Base-by-base conservation (phyloP, 331 rosid genomes). In the Pyrus hybrid region DNA sequence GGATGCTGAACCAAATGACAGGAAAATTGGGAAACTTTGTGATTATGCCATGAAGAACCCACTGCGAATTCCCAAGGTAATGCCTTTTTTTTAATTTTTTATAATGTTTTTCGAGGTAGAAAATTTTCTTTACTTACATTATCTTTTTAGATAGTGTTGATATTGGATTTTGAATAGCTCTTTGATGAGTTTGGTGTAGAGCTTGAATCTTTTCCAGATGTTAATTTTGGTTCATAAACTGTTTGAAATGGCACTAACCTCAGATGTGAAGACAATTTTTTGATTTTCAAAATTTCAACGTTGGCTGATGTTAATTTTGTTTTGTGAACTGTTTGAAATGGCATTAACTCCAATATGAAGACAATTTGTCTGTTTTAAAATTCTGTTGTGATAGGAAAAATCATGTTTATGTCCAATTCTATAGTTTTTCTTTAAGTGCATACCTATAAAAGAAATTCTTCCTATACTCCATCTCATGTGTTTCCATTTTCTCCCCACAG, bases 21-120 rank as follows among this genome's bases (percentile, higher is more conserved):
- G 98, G 63, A 91, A 91, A 83, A 87, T 93, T 73, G 91, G 84
- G 63, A 93, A 93, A 81, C 91, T 93, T 53, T 88, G 98, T 45
- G 98, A 88, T 43, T 93, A 93, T 84, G 98, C 93, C 70, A 81
- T 91, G 20, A 91, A 90, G 85, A 93, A 93, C 65, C 97, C 96
- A 1, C 64, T 93, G 84, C 88, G 98, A 61, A 88, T 93, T 77
- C 98, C 98, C 71, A 88, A 93, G 91, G 98, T 93, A 77, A 79
- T 67, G 20, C 47, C n/a, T n/a, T 25, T 43, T 41, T 47, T 29
- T n/a, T n/a, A n/a, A n/a, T n/a, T 21, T 71, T 22, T 21, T 71
- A 17, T 7, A 16, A 11, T 51, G 22, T 14, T 61, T 63, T 68
- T 29, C 32, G 1, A 3, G 14, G 17, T 1, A 8, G 43, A 54